Percentiles rank a stretch among this genome's conserved stretches.
Conservation (phyloP, 352 stramenopile genomes). For the Nothophytophthora sp. region DNA sequence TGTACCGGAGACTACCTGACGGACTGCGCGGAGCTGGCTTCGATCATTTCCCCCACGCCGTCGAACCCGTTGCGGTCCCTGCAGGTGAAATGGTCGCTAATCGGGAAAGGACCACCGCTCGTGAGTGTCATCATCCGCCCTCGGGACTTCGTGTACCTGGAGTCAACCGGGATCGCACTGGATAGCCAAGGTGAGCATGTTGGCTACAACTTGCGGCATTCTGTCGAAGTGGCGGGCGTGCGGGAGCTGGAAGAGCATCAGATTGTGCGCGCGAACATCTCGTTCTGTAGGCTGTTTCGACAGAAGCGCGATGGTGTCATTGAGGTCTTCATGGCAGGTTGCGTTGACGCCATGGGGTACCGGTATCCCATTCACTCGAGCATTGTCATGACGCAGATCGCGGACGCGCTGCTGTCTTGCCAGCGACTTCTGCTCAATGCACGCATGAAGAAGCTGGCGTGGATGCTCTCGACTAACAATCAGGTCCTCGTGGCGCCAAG, state of each 20-base stretch:
- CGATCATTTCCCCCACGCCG: conserved; percentile 30
- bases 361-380: conserved; percentile 28
- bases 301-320: conserved; percentile 31
- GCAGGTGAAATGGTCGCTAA: conserved; percentile 44
- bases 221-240: conserved; percentile 31
- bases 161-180: conserved; percentile 40
- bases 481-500: neutral
- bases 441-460: conserved; percentile 73
- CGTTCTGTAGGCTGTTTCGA: conserved; percentile 35
- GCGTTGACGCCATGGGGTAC: conserved; percentile 27
- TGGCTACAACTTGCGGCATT: conserved; percentile 39
- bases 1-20: conserved; percentile 34
- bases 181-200: conserved; percentile 39
- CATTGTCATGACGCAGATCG: conserved; percentile 25
- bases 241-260: conserved; percentile 35
- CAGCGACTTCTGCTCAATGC: conserved; percentile 34
- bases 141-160: conserved; percentile 47
- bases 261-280: conserved; percentile 43
- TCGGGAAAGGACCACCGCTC: conserved; percentile 23
- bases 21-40: conserved; percentile 30
- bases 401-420: conserved; percentile 34
- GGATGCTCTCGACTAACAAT: conserved; percentile 26
- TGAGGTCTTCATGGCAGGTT: conserved; percentile 36
- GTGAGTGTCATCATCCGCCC: conserved; percentile 30
- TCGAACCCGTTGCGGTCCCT: conserved; percentile 26